These are phyloP conservation scores for Tolypocladium tundrense DNA, from an alignment of 2,329 filamentous ascomycete genomes.

Conservation along the genomic window DNA sequence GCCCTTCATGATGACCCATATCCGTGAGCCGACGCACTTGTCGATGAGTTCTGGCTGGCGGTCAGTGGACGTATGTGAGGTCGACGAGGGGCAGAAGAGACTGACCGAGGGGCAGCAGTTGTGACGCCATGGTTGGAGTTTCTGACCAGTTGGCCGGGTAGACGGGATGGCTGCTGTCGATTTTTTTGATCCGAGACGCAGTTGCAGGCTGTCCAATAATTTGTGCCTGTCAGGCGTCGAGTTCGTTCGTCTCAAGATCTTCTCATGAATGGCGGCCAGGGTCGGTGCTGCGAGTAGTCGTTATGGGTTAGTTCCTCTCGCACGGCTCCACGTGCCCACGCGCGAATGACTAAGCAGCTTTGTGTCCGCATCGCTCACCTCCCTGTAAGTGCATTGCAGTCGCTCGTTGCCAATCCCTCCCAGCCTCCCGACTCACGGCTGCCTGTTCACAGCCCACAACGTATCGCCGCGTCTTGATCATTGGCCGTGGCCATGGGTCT, in stretches of 20 bases:
- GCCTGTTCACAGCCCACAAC: conserved; percentile 1
- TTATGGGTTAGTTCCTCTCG: neutral
- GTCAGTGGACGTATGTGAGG: conserved; percentile 1
- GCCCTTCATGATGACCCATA: conserved; percentile 99
- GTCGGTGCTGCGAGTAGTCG: neutral
- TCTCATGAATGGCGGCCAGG: neutral
- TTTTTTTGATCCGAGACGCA: neutral
- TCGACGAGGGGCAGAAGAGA: neutral
- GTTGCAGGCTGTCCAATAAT: neutral
- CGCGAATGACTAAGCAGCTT: conserved; percentile 24
- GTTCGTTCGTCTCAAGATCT: neutral
- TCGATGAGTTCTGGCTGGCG: conserved; percentile 75
- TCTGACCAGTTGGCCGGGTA: neutral
- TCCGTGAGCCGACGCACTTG: conserved; percentile 94
- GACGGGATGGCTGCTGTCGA: neutral
- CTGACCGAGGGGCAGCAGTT: conserved; percentile 62
- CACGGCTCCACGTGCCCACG: conserved; percentile 23
- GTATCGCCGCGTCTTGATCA: conserved; percentile 9
- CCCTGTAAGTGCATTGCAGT: neutral
- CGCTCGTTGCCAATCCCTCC: neutral
- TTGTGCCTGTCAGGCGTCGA: neutral
- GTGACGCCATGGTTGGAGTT: conserved; percentile 51
- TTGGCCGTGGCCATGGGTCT: conserved; percentile 6
- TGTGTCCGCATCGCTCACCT: neutral
- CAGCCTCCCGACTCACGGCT: neutral